Base-by-base conservation (phyloP, 768 basidiomycete species). In the Calocybe indica region DNA sequence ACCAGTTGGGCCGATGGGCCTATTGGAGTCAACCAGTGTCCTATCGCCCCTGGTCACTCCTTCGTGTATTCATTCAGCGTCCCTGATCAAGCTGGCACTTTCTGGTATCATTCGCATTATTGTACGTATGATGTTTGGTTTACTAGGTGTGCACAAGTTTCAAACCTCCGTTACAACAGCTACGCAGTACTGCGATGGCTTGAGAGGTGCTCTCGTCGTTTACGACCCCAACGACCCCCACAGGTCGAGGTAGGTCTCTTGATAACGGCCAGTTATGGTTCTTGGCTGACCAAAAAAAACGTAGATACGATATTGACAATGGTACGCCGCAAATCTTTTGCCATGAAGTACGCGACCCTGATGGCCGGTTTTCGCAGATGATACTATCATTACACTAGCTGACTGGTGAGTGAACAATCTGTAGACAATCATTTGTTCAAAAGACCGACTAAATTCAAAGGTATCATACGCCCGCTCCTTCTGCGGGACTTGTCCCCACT, bases 141-240 rank as follows among this genome's bases (percentile, higher is more conserved):
- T 5, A 32, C 13, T 13, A 1, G 31, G 10, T 36, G 10, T 36
- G 7, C 34, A 12, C 13, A 36, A 15, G 43, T 15, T 3, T 28
- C 7, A 13, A 7, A 12, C 28, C 15, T 8, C 13, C 1, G 34
- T 14, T n/a, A 36, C 35, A 33, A 29, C 15, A 46, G 45, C 57
- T 9, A 64, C 65, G 1, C 74, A 76, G 52, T 75, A 75, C 46
- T 76, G 74, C 36, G 75, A 76, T 45, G 74, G 74, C 1, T 58
- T 76, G 41, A 58, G 74, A 37, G 75, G 74, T 1, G 61, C 66
- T 7, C 11, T 74, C 29, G 58, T 75, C 13, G 55, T 74, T 12
- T 61, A 63, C 37, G 61, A 62, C 37, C 47, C 43, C 5, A 35
- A 54, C 12, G 61, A 62, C 41, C 64, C 64, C 22, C 55, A 59